Evolutionary conservation across 1,139 yeast species (phyloP), one percentile per base, ranked within the genome.

Genomic region (Scheffersomyces titani): DNA sequence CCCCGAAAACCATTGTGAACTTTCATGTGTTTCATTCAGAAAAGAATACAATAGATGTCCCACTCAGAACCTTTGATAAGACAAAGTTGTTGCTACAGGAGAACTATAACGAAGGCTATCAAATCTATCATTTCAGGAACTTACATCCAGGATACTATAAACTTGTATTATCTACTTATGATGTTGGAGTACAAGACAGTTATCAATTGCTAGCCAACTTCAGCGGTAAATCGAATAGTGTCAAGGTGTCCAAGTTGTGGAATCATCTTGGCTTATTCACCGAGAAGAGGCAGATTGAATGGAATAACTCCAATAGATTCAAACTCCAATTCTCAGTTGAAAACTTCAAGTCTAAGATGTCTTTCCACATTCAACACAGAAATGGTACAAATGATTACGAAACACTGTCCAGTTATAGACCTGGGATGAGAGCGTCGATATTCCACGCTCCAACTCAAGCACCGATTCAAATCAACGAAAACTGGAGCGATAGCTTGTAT

Each of bases 21-120:
- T 63, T 80, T 22, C 86, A 84, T 56, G 52, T 86, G n/a, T 77
- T 85, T 53, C 71, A 73, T 51, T 65, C 73, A 55, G 71, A 71
- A 18, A 50, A 51, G 1, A 36, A 53, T n/a, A 58, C 57, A 2
- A 56, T 54, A 22, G 64, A 67, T 36, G 54, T 52, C 9, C 61
- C 67, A 3, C 50, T 78, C 2, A 60, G 74, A 50, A 59, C 51
- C n/a, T 76, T 76, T 55, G 74, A 74, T 52, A 67, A 68, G 50
- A 63, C 71, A 2, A 72, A 72, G 55, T 63, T 77, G 18, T 47
- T 77, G 9, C 59, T 67, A 51, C 67, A 68, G 51, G 75, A 72
- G 51, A 66, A 70, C 52, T 77, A 77, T 60, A 63, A 63, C 47
- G 57, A 56, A 6, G 63, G 58, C 2, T 57, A 52, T 49, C 77